Conservation (phyloP, 805 yeast species). For the Blastobotrys attinorum region DNA sequence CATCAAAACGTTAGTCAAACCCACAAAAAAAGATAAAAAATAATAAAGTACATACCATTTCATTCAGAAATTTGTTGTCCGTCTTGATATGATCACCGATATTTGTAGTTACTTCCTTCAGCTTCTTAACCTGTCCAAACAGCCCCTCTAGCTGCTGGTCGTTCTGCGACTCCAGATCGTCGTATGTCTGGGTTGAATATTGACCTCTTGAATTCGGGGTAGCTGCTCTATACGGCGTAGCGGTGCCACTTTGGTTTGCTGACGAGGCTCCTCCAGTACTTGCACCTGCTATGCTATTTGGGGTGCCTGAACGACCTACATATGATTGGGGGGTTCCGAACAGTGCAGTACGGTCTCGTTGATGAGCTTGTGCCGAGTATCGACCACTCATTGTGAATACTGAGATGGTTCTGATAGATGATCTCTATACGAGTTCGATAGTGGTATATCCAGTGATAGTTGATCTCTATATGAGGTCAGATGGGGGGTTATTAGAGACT, state of each 20-base stretch:
- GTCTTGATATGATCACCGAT: slow-evolving; percentile 3
- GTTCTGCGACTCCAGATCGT: slow-evolving; percentile 58
- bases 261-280: no score
- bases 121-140: slow-evolving; percentile 44
- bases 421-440: no score
- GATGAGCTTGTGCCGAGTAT: slow-evolving; percentile 23
- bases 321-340: slow-evolving; percentile 23
- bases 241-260: no score
- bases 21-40: not conserved
- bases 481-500: no score
- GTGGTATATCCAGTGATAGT: not conserved
- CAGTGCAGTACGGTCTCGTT: slow-evolving; percentile 33
- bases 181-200: slow-evolving; percentile 44
- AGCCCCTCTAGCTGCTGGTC: slow-evolving; percentile 51
- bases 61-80: slow-evolving; percentile 34
- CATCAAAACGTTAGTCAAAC: not conserved
- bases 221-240: slow-evolving; percentile 18
- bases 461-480: no score
- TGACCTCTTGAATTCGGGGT: slow-evolving; percentile 23
- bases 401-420: not conserved
- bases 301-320: slow-evolving; percentile 14
- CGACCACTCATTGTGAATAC: slow-evolving; percentile 4
- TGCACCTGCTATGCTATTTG: slow-evolving; percentile 18
- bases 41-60: slow-evolving; percentile 17
- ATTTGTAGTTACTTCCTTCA: slow-evolving; percentile 34